Percentiles rank a stretch among this genome's conserved stretches.
These are phyloP conservation scores for Acanthamoeba triangularis DNA, from an alignment of 208 protist species.

Conservation along the genomic window DNA sequence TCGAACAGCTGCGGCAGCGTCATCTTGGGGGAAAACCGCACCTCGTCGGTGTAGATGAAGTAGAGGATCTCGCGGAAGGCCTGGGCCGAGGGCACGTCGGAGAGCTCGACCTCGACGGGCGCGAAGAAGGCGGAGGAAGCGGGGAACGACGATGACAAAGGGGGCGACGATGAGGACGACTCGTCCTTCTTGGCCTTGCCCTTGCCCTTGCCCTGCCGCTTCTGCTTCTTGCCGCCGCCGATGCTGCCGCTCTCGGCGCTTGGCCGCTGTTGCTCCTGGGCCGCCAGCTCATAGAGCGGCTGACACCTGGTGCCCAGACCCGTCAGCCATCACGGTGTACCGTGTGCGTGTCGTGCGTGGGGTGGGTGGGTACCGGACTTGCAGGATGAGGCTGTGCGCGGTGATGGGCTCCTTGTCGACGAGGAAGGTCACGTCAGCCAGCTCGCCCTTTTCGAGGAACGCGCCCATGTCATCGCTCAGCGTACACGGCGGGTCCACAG, in stretches of 20 bases:
- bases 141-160: background rate
- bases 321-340: no score
- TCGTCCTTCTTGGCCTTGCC: background rate
- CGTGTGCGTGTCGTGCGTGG: background rate
- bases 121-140: no score
- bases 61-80: background rate
- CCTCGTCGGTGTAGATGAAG: conserved; percentile 11
- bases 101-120: background rate
- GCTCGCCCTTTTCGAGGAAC: background rate
- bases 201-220: no score
- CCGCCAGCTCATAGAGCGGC: background rate
- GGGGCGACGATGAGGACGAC: background rate
- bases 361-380: background rate
- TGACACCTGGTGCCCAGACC: background rate
- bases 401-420: background rate
- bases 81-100: background rate
- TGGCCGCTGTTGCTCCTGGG: background rate
- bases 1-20: background rate
- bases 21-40: background rate
- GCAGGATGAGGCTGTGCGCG: conserved; percentile 36
- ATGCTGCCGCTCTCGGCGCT: background rate
- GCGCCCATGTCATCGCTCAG: conserved; percentile 30
- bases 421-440: background rate
- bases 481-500: background rate
- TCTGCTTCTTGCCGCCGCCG: background rate